Percentiles rank a stretch among this genome's conserved stretches.
phyloP scores from a whole-genome alignment of 495 filamentous ascomycete genomes.

The Penicillium silybi region DNA sequence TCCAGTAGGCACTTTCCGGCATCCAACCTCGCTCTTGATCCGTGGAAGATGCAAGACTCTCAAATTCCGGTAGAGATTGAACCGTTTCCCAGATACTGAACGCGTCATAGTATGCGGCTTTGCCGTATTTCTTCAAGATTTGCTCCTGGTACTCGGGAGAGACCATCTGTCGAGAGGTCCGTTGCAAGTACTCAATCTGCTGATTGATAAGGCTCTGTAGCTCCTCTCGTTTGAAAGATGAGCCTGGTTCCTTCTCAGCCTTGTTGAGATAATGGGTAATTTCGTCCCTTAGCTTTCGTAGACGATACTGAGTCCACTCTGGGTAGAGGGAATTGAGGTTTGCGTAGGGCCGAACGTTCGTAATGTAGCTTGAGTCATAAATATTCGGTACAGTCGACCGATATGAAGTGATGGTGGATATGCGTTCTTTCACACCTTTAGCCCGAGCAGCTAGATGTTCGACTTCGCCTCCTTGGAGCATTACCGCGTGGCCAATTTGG shows the following conservation, averaged over 20 bases:
- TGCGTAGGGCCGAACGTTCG: conserved; percentile 30
- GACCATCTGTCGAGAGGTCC: conserved; percentile 18
- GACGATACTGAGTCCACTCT: conserved; percentile 28
- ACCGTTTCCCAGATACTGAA: conserved; percentile 12
- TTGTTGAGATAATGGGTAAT: conserved; percentile 8
- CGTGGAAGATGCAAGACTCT: conserved; percentile 5
- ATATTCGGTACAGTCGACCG: conserved; percentile 20
- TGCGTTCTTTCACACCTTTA: conserved; percentile 26
- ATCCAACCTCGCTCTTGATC: conserved; percentile 9
- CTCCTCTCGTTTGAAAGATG: not conserved
- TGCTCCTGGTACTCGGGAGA: conserved; percentile 1
- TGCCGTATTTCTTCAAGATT: conserved; percentile 7
- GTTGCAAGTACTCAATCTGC: conserved; percentile 16
- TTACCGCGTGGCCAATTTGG: conserved; percentile 20
- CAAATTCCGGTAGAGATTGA: conserved; percentile 11
- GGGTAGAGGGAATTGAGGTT: conserved; percentile 21
- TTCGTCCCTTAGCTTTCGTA: conserved; percentile 15
- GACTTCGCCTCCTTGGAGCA: conserved; percentile 33
- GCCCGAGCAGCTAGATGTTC: conserved; percentile 30
- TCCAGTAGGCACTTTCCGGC: conserved; percentile 12
- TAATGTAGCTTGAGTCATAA: conserved; percentile 28
- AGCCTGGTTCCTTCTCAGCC: not conserved
- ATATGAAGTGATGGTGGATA: conserved; percentile 32
- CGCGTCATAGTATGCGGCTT: conserved; percentile 13
- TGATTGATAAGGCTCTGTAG: conserved; percentile 8